Base-by-base conservation (phyloP, 148 eudicot genomes). In the Pouteria glomerata region DNA sequence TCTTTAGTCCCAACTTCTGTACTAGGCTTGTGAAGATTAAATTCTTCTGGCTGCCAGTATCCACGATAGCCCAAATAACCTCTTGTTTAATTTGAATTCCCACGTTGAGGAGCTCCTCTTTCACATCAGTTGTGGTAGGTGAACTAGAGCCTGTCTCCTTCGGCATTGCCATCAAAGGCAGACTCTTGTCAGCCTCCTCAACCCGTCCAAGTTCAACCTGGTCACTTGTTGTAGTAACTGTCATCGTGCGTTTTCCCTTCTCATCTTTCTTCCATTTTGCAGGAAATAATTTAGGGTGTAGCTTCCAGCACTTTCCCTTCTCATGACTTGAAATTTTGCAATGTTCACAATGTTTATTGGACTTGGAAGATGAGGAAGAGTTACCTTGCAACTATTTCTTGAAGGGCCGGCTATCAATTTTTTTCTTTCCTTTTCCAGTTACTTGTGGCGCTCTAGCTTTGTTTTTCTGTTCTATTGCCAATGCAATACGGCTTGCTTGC, bases 21-120 rank as follows among this genome's bases (percentile, higher is more conserved):
- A 71, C 55, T 12, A 72, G 47, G 29, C 34, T 18, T 27, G 50
- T 30, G 1, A 31, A 73, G 30, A 73, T 73, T 2, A 73, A 34
- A 53, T 73, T 73, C 21, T 21, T 63, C 26, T 63, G 34, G 19
- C 70, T 63, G 4, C 70, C 42, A 0, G 47, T 61, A 27, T 63
- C 68, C 5, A 73, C 13, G 56, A 63, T 73, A 1, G 70, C 76
- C n/a, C 44, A 14, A 0, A 50, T 24, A 8, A 64, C 30, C 50
- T 64, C 51, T 0, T 33, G 6, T 30, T 73, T 73, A 4, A 63
- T 51, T 41, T 73, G 70, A 33, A 73, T 63, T 3, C 26, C 14
- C 15, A 73, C 15, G 5, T 12, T 50, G 27, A 73, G 63, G 3
- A 63, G 31, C 8, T 51, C 61, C 29, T 73, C 70, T 21, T 53